phyloP scores from a whole-genome alignment of 1,284 basidiomycete species.

The Microbotryum saponariae region DNA sequence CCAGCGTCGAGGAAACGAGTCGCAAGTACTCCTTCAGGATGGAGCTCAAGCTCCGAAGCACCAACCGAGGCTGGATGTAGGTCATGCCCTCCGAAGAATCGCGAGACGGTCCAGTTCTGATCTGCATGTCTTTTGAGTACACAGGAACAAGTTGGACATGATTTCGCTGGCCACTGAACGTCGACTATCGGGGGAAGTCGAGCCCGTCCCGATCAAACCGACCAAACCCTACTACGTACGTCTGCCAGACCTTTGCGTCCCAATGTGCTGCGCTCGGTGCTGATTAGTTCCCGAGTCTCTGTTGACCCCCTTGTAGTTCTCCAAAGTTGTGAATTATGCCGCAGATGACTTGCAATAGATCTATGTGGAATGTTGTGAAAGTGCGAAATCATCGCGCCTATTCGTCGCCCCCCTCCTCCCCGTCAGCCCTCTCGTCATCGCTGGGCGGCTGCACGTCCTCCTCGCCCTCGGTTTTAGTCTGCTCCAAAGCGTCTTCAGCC shows the following conservation, averaged over 20 bases:
- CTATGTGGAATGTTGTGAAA: too few relatives aligned
- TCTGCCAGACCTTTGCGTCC: too few relatives aligned
- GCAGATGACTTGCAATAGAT: too few relatives aligned
- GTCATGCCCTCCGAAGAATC: neutral
- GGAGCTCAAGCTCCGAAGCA: constrained; percentile 27
- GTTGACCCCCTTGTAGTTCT: too few relatives aligned
- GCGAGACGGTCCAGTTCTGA: neutral
- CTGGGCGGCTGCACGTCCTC: constrained; percentile 10
- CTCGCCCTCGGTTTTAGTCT: neutral
- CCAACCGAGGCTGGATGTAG: constrained; percentile 31
- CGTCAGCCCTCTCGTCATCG: constrained; percentile 15
- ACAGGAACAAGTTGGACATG: constrained; percentile 36
- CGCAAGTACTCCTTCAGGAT: constrained; percentile 34
- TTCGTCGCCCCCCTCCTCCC: neutral
- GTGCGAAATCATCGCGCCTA: too few relatives aligned
- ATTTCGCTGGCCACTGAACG: constrained; percentile 28
- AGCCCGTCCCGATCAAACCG: constrained; percentile 23
- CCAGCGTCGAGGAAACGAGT: constrained; percentile 11
- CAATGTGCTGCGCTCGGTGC: too few relatives aligned
- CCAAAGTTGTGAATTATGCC: too few relatives aligned
- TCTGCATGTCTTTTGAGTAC: too few relatives aligned
- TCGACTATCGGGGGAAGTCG: constrained; percentile 23
- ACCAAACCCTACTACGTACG: constrained; percentile 29
- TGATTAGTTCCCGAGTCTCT: too few relatives aligned
- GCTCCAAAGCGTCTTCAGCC: neutral